Evolutionary conservation across 75 land plant species (phyloP), one percentile per base, ranked within the genome.

Genomic region (Cryptomeria japonica): DNA sequence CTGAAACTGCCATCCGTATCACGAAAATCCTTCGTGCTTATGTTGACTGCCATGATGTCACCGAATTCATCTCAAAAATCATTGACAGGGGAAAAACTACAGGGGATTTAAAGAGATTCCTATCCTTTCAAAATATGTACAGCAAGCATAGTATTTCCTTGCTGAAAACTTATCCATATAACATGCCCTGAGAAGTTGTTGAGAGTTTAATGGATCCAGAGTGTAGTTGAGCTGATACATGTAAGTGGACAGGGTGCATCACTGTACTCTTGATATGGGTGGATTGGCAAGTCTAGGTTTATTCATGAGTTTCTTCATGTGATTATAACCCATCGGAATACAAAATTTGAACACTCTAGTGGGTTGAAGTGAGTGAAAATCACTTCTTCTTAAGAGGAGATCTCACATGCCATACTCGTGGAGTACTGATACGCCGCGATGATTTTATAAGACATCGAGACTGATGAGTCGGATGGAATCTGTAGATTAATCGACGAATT

Each of bases 21-120:
- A 86, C 44, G 28, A 86, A 86, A 36, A 86, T 38, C 32, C 87
- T 86, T 39, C 84, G 86, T 41, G 38, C 22, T 7, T 86, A 83
- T 36, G 79, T 14, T 86, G 37, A 86, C 32, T 86, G 87, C 85
- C 87, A 86, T 75, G 5, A 18, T 86, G 87, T 85, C 36, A 41
- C 76, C 18, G 78, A 86, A 46, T 37, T 64, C 42, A 86, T 77
- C 34, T 86, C 85, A 38, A 86, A 38, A 41, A 53, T 73, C 39
- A 37, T 61, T 36, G 78, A 86, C 7, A 84, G 85, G 36, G 87
- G 78, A 73, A 76, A 76, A 18, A 3, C 75, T 72, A 6, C 37
- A 15, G 32, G 85, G 68, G 25, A 73, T 86, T 32, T n/a, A 34
- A 80, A 53, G 41, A 25, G 42, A 28, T 86, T 86, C 44, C 85